phyloP scores from a whole-genome alignment of 1,284 basidiomycete genomes.

The Boletus sp. region DNA sequence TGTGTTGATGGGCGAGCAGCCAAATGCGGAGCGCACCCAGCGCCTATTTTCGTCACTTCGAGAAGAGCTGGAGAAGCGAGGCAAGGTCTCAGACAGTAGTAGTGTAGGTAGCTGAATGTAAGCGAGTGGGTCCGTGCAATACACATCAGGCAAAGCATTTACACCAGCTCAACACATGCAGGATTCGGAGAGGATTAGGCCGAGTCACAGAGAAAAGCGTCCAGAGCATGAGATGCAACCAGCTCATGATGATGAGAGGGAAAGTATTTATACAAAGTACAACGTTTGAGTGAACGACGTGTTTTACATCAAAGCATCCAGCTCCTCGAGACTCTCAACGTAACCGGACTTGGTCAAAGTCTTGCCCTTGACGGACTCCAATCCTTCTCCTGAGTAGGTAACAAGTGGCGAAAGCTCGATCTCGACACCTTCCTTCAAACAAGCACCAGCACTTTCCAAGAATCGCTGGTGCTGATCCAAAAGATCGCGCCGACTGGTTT shows the following conservation, averaged over 20 bases:
- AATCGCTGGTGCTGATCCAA: constrained; percentile 88
- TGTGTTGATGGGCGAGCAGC: constrained; percentile 43
- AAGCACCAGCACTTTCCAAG: constrained; percentile 78
- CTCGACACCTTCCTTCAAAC: constrained; percentile 65
- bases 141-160: constrained; percentile 10
- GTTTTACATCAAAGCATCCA: constrained; percentile 40
- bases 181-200: too few species aligned
- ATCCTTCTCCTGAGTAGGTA: constrained; percentile 89
- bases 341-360: constrained; percentile 62
- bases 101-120: constrained; percentile 45
- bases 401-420: constrained; percentile 90
- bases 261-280: constrained; percentile 24
- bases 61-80: constrained; percentile 73
- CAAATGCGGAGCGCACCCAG: constrained; percentile 74
- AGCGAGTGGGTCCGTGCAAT: constrained; percentile 12
- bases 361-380: constrained; percentile 79
- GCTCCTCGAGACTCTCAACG: constrained; percentile 45
- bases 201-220: neutral
- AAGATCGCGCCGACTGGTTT: constrained; percentile 86
- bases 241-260: constrained; percentile 14
- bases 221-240: neutral
- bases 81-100: constrained; percentile 43
- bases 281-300: constrained; percentile 21
- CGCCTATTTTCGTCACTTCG: constrained; percentile 71
- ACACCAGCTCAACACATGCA: constrained; percentile 8